Base-by-base conservation (phyloP, 1,284 basidiomycete genomes). In the Ustilago shanxiensis region DNA sequence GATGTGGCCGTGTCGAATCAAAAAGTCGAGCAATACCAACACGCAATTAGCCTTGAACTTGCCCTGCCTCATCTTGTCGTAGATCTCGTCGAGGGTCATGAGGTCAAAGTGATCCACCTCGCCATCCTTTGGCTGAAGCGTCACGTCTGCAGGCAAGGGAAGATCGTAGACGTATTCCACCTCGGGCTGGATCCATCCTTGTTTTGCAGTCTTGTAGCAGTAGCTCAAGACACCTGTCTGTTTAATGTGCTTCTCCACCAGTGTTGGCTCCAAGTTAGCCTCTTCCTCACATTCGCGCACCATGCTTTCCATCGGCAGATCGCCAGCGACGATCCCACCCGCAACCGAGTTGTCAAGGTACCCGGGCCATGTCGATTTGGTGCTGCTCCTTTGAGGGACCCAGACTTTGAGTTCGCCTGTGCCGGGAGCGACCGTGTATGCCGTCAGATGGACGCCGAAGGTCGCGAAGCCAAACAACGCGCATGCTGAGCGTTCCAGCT, bases 201-300 rank as follows among this genome's bases (percentile, higher is more conserved):
- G 93, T 39, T 88, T 87, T 0, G 88, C 74, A 0, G 92, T 93
- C 79, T 92, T 91, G 79, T 87, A 88, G 72, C 87, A 88, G 84
- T 90, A 90, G 16, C 88, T 88, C 28, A 85, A 59, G 24, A 85
- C 80, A 41, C 83, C 83, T 0, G 76, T 76, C 37, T 77, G 71
- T 72, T 89, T 91, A 20, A 91, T 88, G 71, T 91, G 86, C 47
- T 88, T 86, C 52, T 89, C 87, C 1, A 93, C 90, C 35, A 94
- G 82, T 13, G 88, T 85, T 60, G 91, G 90, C 1, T 89, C 88
- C 22, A 97, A 88, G 77, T 91, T 93, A 16, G 94, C 95, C 86
- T 98, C 95, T 83, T 98, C 95, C 88, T 91, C 91, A 74, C 93
- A 93, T 87, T 99, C 96, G 83, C 97, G 95, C 47, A 97, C 89